These are phyloP conservation scores for Aspergillus udagawae DNA, from an alignment of 2,329 filamentous ascomycete species.

Conservation along the genomic window DNA sequence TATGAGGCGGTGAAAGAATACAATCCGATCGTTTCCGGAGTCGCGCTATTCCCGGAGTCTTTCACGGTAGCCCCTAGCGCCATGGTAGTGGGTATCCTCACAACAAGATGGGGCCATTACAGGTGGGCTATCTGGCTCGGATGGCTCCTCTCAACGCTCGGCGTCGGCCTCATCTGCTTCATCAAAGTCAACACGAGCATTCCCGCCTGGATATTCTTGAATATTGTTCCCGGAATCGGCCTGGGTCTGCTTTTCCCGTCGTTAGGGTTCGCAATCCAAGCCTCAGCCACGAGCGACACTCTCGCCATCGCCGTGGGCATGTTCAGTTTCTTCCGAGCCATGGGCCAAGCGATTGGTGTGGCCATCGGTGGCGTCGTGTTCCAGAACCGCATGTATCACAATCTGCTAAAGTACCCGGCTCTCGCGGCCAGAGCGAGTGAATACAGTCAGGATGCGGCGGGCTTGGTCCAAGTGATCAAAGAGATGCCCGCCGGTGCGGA, in stretches of 20 bases:
- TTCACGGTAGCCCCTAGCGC: too few species aligned
- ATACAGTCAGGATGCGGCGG: conserved; percentile 56
- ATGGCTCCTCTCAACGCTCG: conserved; percentile 58
- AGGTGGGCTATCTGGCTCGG: conserved; percentile 59
- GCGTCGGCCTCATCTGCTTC: conserved; percentile 48
- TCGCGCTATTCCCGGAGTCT: too few species aligned
- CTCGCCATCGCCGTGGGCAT: conserved; percentile 60
- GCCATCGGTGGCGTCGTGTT: conserved; percentile 66
- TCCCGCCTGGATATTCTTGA: conserved; percentile 57
- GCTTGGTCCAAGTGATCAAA: conserved; percentile 57
- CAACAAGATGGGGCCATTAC: conserved; percentile 56
- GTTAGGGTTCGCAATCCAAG: conserved; percentile 62
- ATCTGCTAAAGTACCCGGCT: conserved; percentile 46
- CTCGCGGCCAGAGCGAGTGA: conserved; percentile 47
- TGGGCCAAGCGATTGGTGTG: conserved; percentile 64
- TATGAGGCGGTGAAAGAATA: too few species aligned
- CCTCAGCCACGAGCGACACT: conserved; percentile 53
- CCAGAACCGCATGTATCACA: conserved; percentile 59
- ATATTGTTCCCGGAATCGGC: conserved; percentile 57
- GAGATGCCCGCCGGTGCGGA: conserved; percentile 43
- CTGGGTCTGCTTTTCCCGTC: conserved; percentile 62
- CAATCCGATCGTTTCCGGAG: too few species aligned
- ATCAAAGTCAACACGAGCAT: conserved; percentile 45
- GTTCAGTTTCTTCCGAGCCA: conserved; percentile 63
- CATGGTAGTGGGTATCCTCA: conserved; percentile 40